Evolutionary conservation across 2,329 filamentous ascomycete species (phyloP), one percentile per base, ranked within the genome.

Genomic region (Calycina marina): DNA sequence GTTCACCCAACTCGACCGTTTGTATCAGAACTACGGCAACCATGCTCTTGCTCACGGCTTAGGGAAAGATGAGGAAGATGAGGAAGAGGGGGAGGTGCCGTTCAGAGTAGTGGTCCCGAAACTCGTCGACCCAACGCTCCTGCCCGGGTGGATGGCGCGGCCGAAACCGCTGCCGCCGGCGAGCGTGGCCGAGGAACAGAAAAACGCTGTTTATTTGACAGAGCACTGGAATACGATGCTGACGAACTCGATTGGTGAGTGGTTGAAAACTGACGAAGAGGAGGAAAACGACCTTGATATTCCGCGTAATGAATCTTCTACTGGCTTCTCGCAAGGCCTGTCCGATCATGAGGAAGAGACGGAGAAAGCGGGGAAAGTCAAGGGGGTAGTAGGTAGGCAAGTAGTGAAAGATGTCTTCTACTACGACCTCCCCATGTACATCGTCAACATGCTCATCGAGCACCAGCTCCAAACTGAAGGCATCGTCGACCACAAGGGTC

Each of bases 41-140:
- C 11, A 29, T 18, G 8, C 14, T 8, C 8, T 13, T 11, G 13
- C 25, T 8, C 8, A 6, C 13, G 14, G 14, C 4, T 15, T 12
- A 4, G 11, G 25, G 11, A 13, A 17, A 9, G 28, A 27, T 11
- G 14, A 28, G 18, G 25, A 26, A 12, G 20, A n/a, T 22, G 20
- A n/a, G 6, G n/a, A 22, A 8, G 6, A 11, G 6, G 15, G 13
- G 10, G 6, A 8, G 6, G 5, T 32, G 12, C 43, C 50, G 1
- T 73, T 74, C 39, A 57, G 60, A 2, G 48, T 73, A 13, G 42
- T 73, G 6, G 52, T 72, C 9, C 67, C 69, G 0, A 54, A 56
- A 24, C 47, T 69, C 2, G 58, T 70, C 31, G 69, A 73, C 42
- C 57, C 68, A 3, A 64, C 67, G 0, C 47, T 73, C 1, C 54